phyloP scores from a whole-genome alignment of 768 basidiomycete species.

The Phylloporus sp. region DNA sequence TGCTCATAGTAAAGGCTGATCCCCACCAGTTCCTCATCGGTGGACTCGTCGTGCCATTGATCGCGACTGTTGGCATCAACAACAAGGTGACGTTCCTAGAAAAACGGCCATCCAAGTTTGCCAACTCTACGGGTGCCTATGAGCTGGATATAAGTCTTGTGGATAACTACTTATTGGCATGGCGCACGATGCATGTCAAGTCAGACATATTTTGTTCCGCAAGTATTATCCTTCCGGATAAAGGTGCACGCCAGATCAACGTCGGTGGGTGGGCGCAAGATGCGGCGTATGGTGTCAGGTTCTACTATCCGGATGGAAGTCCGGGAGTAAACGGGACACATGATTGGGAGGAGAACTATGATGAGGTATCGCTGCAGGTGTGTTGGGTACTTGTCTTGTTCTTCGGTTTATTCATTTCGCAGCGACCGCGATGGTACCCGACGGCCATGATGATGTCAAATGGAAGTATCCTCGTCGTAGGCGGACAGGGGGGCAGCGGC shows the following conservation, averaged over 20 bases:
- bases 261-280: constrained; percentile 54
- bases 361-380: constrained; percentile 59
- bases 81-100: constrained; percentile 80
- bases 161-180: constrained; percentile 43
- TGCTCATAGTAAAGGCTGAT: not conserved
- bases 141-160: constrained; percentile 66
- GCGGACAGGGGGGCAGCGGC: constrained; percentile 72
- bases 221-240: constrained; percentile 71
- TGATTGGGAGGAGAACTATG: constrained; percentile 74
- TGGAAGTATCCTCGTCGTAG: constrained; percentile 68
- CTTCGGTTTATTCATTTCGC: not conserved
- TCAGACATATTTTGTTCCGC: constrained; percentile 80
- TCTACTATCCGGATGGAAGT: constrained; percentile 68
- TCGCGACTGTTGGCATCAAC: constrained; percentile 75
- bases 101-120: constrained; percentile 51
- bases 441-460: constrained; percentile 66
- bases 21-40: constrained; percentile 40
- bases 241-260: constrained; percentile 42
- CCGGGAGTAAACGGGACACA: constrained; percentile 69
- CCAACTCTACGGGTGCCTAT: constrained; percentile 73
- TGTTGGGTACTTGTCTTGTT: not conserved
- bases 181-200: constrained; percentile 75
- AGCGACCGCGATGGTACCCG: constrained; percentile 73
- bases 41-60: constrained; percentile 68
- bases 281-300: constrained; percentile 68